Evolutionary conservation across 2,329 filamentous ascomycete species (phyloP), one percentile per base, ranked within the genome.

Genomic region (Dactylellina leptospora): DNA sequence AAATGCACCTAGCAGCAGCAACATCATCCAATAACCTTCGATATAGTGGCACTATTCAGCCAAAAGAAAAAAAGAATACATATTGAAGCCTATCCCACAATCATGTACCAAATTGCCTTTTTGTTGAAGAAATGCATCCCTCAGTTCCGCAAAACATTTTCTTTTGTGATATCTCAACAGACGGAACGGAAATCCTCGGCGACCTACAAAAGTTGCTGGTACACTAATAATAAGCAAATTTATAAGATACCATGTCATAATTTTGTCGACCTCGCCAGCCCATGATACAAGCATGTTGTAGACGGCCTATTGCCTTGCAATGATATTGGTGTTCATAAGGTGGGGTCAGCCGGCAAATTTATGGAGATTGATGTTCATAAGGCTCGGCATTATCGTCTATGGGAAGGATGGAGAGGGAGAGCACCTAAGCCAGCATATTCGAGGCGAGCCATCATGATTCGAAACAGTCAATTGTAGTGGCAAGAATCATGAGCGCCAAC

Each of bases 31-130:
- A 16, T 63, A 71, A 23, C 33, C 58, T 48, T 60, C 10, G 9
- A 61, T 27, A 20, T 54, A 48, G 40, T 44, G 63, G 42, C 55
- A 70, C 64, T 56, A 70, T n/a, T n/a, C n/a, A 61, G 48, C 55
- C 33, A 48, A 22, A 27, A 61, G 22, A 40, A 55, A 30, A 16
- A 70, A 38, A n/a, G n/a, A 10, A 70, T 50, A n/a, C 61, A 27
- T 13, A 61, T 61, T 5, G 50, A 25, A 27, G 56, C 40, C 20
- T 61, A 70, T 4, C 55, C 56, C 18, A 56, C 20, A 28, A 25
- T 25, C n/a, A 44, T 36, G 23, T 44, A 54, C 23, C 42, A 47
- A 27, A 48, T 48, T 22, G 36, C 38, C 8, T 50, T 25, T 18
- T 56, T 55, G 18, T 61, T 70, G 30, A 48, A 28, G 8, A 70